These are phyloP conservation scores for Solanum hybrid DNA, from an alignment of 305 asterid species.

Conservation along the genomic window DNA sequence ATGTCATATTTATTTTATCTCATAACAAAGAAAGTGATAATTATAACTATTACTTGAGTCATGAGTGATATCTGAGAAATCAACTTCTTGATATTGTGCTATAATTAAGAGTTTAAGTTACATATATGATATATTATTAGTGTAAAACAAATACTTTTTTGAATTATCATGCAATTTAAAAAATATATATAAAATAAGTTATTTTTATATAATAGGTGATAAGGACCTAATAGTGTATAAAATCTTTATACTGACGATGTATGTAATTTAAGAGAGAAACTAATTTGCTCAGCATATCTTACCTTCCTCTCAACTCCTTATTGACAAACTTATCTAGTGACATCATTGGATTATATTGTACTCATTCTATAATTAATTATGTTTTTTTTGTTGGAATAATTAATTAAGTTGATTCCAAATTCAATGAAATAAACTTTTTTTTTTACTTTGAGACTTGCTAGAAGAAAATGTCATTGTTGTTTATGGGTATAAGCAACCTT, in stretches of 20 bases:
- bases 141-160: not conserved
- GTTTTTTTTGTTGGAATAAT: not conserved
- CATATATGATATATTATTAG: not conserved
- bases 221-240: not conserved
- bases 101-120: not conserved
- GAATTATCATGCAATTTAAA: not conserved
- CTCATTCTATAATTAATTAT: not conserved
- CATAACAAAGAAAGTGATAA: no score
- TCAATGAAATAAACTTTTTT: not conserved
- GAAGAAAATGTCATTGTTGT: not conserved
- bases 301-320: constrained; percentile 4
- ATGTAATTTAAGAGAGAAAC: not conserved
- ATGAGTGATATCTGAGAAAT: not conserved
- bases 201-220: not conserved
- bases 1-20: not conserved
- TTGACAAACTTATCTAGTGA: not conserved
- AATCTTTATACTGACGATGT: not conserved
- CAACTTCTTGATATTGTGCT: no score
- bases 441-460: not conserved
- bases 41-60: not conserved
- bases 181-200: not conserved
- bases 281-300: not conserved
- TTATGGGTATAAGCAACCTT: not conserved
- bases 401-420: not conserved
- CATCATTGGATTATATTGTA: not conserved